phyloP scores from a whole-genome alignment of 2,329 filamentous ascomycete genomes.

The Rasamsonia emersonii region DNA sequence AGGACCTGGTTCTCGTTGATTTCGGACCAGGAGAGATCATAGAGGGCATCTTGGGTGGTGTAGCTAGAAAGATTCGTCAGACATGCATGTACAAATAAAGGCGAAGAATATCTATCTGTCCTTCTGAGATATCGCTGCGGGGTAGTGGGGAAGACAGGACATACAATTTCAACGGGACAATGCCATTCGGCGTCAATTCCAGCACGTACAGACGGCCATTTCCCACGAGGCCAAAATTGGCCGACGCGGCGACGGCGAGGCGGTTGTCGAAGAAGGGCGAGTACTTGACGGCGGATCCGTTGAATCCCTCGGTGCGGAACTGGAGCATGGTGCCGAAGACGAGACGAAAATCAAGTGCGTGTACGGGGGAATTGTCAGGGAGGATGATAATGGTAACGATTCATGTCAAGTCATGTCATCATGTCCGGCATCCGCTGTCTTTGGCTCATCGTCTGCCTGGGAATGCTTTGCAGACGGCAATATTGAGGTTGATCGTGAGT shows the following conservation, averaged over 20 bases:
- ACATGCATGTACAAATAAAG: neutral
- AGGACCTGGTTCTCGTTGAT: constrained; percentile 91
- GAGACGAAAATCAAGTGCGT: too few relatives aligned
- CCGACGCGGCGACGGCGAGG: constrained; percentile 79
- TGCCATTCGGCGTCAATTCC: constrained; percentile 71
- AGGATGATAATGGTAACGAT: too few relatives aligned
- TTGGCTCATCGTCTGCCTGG: too few relatives aligned
- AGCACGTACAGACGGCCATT: constrained; percentile 82
- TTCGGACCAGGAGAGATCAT: constrained; percentile 92
- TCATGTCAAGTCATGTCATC: constrained; percentile 9
- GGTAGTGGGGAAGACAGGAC: constrained; percentile 13
- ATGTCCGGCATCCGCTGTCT: neutral
- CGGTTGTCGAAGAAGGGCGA: constrained; percentile 96
- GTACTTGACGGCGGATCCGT: constrained; percentile 96
- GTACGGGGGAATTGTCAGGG: too few relatives aligned
- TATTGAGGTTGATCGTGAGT: neutral
- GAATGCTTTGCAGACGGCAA: too few relatives aligned
- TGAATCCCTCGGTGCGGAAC: constrained; percentile 86
- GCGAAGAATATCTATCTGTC: neutral
- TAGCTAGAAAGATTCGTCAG: constrained; percentile 48
- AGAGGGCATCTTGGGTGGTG: constrained; percentile 94
- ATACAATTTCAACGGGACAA: constrained; percentile 75
- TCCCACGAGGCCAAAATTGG: constrained; percentile 94
- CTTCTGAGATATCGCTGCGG: constrained; percentile 2
- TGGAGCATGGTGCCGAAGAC: constrained; percentile 65